phyloP scores from a whole-genome alignment of 164 flowering plant genomes.

The grape (Vitis vinifera) region DNA sequence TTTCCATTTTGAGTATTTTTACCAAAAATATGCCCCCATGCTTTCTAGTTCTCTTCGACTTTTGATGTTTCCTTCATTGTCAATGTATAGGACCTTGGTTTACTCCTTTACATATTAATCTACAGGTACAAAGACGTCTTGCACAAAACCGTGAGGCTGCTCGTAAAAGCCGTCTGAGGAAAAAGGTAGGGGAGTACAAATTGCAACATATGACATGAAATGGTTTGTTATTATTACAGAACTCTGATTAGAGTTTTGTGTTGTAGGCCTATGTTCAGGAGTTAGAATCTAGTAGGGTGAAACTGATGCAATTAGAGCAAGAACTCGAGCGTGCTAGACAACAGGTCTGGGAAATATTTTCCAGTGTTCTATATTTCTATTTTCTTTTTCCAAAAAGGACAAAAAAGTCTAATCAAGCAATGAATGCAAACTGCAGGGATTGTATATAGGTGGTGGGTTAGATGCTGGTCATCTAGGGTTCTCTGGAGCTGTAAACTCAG shows the following conservation, averaged over 20 bases:
- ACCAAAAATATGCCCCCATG: no score
- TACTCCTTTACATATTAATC: not conserved
- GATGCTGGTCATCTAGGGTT: constrained; percentile 53
- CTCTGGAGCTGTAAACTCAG: constrained; percentile 60
- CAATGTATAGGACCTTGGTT: no score
- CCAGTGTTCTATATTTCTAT: not conserved
- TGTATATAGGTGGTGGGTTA: constrained; percentile 46
- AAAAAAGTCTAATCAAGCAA: not conserved
- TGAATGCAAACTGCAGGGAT: constrained; percentile 51
- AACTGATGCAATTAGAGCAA: constrained; percentile 82
- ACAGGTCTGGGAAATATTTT: constrained; percentile 46
- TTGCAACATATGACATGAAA: not conserved
- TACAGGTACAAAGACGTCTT: constrained; percentile 82
- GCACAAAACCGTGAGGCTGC: constrained; percentile 99
- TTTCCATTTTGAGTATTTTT: no score
- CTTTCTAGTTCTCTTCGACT: no score
- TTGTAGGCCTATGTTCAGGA: constrained; percentile 94
- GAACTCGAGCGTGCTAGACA: constrained; percentile 82
- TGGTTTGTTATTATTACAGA: not conserved
- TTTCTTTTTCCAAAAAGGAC: not conserved
- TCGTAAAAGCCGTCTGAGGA: constrained; percentile 93
- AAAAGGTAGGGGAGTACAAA: constrained; percentile 53
- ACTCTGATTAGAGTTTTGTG: not conserved
- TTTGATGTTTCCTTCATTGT: not conserved
- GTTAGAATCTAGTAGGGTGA: constrained; percentile 80